phyloP scores from a whole-genome alignment of 306 rosid species.

The Benincasa hispida region DNA sequence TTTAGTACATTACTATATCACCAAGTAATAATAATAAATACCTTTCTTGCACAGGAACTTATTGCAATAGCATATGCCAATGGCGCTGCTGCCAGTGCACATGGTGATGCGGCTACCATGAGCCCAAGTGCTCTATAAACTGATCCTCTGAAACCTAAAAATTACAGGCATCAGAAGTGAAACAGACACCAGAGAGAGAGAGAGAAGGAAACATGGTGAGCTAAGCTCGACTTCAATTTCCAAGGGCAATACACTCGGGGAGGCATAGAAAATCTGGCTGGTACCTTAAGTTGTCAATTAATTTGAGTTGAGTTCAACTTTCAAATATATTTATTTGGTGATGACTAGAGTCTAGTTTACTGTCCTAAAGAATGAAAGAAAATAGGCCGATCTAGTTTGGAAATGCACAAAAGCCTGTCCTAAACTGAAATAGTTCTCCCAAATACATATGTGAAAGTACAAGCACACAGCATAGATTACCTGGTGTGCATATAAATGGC shows the following conservation, averaged over 20 bases:
- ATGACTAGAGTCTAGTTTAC: background rate
- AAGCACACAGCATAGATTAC: slow-evolving; percentile 27
- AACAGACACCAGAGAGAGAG: background rate
- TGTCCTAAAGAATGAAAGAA: background rate
- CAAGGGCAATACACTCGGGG: background rate
- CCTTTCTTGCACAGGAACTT: slow-evolving; percentile 91
- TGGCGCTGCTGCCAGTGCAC: slow-evolving; percentile 98
- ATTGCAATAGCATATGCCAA: slow-evolving; percentile 93
- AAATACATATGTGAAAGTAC: background rate
- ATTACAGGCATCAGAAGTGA: slow-evolving; percentile 21
- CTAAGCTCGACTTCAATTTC: background rate
- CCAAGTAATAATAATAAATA: slow-evolving; percentile 11
- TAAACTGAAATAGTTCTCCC: background rate
- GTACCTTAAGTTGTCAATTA: background rate
- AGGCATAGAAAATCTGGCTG: background rate
- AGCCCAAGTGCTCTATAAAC: slow-evolving; percentile 90
- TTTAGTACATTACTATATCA: background rate
- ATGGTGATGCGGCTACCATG: slow-evolving; percentile 98
- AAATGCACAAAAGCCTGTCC: background rate
- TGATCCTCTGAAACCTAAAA: slow-evolving; percentile 91
- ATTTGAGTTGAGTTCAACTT: background rate
- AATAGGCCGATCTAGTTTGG: background rate
- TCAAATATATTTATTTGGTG: background rate
- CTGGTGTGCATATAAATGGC: slow-evolving; percentile 81
- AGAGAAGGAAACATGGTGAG: background rate